Conservation (phyloP, 192 early-diverging fungal genomes). For the Neocallimastix lanati region DNA sequence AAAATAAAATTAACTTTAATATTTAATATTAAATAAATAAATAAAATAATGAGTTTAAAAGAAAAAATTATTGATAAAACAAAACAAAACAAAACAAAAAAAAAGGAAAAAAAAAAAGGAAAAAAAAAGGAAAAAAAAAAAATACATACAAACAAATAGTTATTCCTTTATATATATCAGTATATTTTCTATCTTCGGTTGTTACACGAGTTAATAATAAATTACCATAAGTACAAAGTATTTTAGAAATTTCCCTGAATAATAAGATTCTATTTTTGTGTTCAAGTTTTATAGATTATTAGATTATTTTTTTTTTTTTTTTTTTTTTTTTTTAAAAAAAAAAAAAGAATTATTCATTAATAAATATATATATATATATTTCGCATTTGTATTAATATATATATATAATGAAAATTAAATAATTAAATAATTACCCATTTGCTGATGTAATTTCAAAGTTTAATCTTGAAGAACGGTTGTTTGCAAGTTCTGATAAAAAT, state of each 20-base stretch:
- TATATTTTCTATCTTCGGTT: not conserved
- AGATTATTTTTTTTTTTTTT: too few relatives aligned
- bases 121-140: too few relatives aligned
- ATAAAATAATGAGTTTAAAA: too few relatives aligned
- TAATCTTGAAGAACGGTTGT: conserved; percentile 59
- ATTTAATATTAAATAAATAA: too few relatives aligned
- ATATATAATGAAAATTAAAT: not conserved
- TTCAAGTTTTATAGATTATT: too few relatives aligned
- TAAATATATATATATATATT: too few relatives aligned
- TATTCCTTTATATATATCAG: conserved; percentile 25
- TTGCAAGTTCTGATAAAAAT: conserved; percentile 62
- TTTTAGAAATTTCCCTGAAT: conserved; percentile 67
- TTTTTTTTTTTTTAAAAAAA: too few relatives aligned
- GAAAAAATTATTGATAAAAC: too few relatives aligned
- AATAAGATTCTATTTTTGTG: conserved; percentile 41
- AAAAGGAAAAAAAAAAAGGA: too few relatives aligned
- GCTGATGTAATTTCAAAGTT: conserved; percentile 68
- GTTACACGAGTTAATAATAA: not conserved
- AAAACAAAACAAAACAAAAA: too few relatives aligned
- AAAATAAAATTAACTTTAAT: not conserved
- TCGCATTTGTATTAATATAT: too few relatives aligned
- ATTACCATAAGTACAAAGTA: conserved; percentile 35
- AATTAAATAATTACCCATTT: conserved; percentile 44
- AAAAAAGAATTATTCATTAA: too few relatives aligned
- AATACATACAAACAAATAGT: conserved; percentile 40